Conservation (phyloP, 805 yeast species). For the Wickerhamiella shivajii region DNA sequence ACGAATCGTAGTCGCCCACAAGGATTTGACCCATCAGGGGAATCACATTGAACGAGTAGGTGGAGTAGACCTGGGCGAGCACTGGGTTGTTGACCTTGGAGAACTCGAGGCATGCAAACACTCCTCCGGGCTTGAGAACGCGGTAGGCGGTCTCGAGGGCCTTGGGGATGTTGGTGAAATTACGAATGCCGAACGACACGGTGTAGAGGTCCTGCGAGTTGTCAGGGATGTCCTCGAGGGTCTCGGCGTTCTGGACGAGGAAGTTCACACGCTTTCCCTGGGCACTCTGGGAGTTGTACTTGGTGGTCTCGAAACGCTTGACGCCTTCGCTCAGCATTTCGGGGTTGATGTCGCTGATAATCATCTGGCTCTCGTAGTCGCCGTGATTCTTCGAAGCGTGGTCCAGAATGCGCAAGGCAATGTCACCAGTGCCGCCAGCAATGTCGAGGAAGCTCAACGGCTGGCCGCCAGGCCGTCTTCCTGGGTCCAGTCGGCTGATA, state of each 20-base stretch:
- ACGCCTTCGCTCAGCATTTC: slow-evolving; percentile 94
- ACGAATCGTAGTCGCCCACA: slow-evolving; percentile 91
- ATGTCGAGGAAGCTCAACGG: slow-evolving; percentile 87
- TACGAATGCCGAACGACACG: slow-evolving; percentile 92
- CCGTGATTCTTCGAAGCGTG: slow-evolving; percentile 71
- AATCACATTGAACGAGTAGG: slow-evolving; percentile 73
- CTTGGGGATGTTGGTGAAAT: slow-evolving; percentile 86
- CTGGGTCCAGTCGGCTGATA: slow-evolving; percentile 79
- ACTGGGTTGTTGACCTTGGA: slow-evolving; percentile 75
- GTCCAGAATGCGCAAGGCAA: slow-evolving; percentile 86
- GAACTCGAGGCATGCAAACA: slow-evolving; percentile 91
- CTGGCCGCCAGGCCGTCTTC: slow-evolving; percentile 72
- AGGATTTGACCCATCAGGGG: slow-evolving; percentile 93
- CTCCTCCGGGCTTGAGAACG: slow-evolving; percentile 93
- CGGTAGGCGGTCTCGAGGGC: slow-evolving; percentile 93
- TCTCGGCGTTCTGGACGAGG: slow-evolving; percentile 86
- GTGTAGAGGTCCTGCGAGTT: slow-evolving; percentile 91
- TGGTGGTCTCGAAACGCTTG: slow-evolving; percentile 41
- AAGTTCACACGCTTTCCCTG: slow-evolving; percentile 65
- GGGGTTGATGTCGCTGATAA: slow-evolving; percentile 85
- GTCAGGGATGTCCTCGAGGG: slow-evolving; percentile 66
- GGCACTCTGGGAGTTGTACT: slow-evolving; percentile 27
- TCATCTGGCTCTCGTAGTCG: slow-evolving; percentile 68
- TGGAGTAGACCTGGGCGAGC: slow-evolving; percentile 63
- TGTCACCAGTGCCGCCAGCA: slow-evolving; percentile 98